Evolutionary conservation across 352 stramenopile genomes (phyloP).

Genomic region (Pythium plurisporium): DNA sequence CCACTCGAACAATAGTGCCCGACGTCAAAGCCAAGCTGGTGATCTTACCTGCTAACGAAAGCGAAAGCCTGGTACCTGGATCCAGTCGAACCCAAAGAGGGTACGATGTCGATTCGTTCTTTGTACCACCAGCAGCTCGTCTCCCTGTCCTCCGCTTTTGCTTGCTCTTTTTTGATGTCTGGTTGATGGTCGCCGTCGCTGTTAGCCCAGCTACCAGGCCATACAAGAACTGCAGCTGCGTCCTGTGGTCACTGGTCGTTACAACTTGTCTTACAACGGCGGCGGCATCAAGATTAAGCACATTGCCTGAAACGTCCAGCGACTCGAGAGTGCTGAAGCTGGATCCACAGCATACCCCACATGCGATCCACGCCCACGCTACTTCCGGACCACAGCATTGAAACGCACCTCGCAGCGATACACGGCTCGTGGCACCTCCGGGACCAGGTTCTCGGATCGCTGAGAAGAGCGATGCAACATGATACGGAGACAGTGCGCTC

Average conservation of each 20-base stretch:
- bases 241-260: background rate
- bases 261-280: slow-evolving; percentile 10
- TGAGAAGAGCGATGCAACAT: slow-evolving; percentile 41
- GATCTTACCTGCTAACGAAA: background rate
- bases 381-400: slow-evolving; percentile 17
- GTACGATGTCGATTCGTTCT: too few relatives aligned
- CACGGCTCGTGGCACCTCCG: background rate
- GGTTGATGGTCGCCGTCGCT: background rate
- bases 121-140: too few relatives aligned
- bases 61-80: background rate
- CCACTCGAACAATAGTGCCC: background rate
- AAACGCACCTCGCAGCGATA: slow-evolving; percentile 32
- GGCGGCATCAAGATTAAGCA: slow-evolving; percentile 29
- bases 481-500: slow-evolving; percentile 21
- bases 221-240: background rate
- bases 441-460: slow-evolving; percentile 14
- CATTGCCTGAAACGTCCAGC: slow-evolving; percentile 41
- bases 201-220: background rate
- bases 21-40: background rate
- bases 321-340: background rate
- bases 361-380: slow-evolving; percentile 43
- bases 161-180: background rate
- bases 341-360: slow-evolving; percentile 16
- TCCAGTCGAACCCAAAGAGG: background rate
- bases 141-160: background rate